Evolutionary conservation across 352 stramenopile species (phyloP).

Genomic region (Blastocystis hominis): DNA sequence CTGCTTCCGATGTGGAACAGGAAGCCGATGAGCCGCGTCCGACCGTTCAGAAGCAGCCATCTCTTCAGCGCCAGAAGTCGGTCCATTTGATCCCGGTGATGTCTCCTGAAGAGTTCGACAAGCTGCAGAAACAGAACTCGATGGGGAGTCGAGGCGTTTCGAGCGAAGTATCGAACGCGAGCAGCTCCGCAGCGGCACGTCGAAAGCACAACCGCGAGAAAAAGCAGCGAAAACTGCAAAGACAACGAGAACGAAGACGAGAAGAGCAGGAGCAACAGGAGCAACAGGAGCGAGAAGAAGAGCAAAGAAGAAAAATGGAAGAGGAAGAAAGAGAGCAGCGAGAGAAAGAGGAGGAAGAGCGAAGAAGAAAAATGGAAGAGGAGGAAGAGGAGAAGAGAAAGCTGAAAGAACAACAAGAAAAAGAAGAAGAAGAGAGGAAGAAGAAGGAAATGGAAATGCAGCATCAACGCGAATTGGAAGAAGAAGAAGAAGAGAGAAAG

Average conservation of each 20-base stretch:
- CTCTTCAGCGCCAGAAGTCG: constrained; percentile 12
- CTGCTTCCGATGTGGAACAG: background rate
- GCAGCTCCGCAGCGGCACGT: background rate
- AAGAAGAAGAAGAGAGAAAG: background rate
- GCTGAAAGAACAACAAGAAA: background rate
- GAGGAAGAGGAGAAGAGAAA: background rate
- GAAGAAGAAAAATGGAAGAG: background rate
- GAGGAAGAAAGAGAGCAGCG: background rate
- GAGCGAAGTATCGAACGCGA: background rate
- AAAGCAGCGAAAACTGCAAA: background rate
- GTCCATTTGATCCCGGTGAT: constrained; percentile 21
- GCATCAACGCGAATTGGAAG: background rate
- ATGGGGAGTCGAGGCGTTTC: background rate
- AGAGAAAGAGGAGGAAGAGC: background rate
- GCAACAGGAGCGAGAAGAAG: background rate
- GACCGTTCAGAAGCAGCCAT: background rate
- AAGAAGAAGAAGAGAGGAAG: background rate
- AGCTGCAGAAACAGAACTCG: background rate
- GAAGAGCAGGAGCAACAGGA: background rate
- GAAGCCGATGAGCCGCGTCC: background rate
- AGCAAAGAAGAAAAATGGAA: background rate
- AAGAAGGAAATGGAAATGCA: background rate
- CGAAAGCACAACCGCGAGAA: background rate
- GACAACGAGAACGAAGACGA: background rate
- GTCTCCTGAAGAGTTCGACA: constrained; percentile 45